phyloP scores from a whole-genome alignment of 2,329 filamentous ascomycete species.

The Microcera coccophila region DNA sequence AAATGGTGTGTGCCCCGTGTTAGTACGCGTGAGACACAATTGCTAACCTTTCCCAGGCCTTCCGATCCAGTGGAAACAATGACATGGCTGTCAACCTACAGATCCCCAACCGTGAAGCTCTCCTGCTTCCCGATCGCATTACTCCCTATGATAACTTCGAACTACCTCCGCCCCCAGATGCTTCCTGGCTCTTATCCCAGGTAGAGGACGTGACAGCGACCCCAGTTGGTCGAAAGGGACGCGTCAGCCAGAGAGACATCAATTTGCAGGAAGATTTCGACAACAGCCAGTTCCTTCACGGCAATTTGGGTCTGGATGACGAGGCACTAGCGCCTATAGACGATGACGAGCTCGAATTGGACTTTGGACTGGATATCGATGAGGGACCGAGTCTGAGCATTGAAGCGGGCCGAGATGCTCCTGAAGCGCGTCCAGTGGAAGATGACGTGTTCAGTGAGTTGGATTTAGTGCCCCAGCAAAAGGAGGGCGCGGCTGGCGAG shows the following conservation, averaged over 20 bases:
- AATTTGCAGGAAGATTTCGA: conserved; percentile 66
- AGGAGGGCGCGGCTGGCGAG: conserved; percentile 49
- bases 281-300: conserved; percentile 77
- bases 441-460: conserved; percentile 67
- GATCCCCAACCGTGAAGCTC: conserved; percentile 75
- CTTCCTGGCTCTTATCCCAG: conserved; percentile 76
- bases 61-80: conserved; percentile 90
- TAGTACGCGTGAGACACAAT: neutral
- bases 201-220: conserved; percentile 58
- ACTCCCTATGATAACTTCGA: conserved; percentile 83
- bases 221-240: conserved; percentile 54
- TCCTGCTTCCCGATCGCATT: conserved; percentile 86
- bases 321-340: conserved; percentile 55
- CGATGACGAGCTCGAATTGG: conserved; percentile 69
- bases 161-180: conserved; percentile 79
- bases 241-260: conserved; percentile 60
- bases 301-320: conserved; percentile 56
- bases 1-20: conserved; percentile 66
- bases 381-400: conserved; percentile 65
- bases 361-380: conserved; percentile 71
- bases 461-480: conserved; percentile 54
- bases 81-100: conserved; percentile 83
- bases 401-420: conserved; percentile 86
- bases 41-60: conserved; percentile 61
- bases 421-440: conserved; percentile 61